A percentile compares a stretch with the other conserved stretches of the same genome.
Conservation (phyloP, 1,139 yeast genomes). For the Taphrina pruni region DNA sequence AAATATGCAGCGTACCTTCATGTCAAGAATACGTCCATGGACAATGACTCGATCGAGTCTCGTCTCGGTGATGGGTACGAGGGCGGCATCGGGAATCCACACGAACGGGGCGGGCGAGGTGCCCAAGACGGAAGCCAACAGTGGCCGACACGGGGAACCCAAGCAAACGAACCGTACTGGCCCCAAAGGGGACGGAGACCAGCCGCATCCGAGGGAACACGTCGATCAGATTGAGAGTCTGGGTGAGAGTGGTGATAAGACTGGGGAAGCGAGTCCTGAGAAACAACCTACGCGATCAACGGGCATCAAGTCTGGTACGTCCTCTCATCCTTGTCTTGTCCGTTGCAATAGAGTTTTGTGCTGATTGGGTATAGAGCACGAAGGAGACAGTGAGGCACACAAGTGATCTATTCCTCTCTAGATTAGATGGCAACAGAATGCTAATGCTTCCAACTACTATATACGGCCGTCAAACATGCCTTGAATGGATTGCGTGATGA, state of each 20-base stretch:
- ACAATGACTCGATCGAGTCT: neutral
- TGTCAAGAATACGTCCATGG: neutral
- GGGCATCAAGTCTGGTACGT: conserved; percentile 24
- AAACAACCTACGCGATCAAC: conserved; percentile 22
- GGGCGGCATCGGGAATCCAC: conserved; percentile 1
- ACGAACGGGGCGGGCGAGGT: conserved; percentile 27
- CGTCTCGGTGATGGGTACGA: neutral
- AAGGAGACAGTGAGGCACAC: conserved; percentile 22
- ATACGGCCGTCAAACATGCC: conserved; percentile 47
- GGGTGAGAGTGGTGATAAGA: neutral
- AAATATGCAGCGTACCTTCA: neutral
- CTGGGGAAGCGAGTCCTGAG: conserved; percentile 6
- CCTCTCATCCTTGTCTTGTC: neutral
- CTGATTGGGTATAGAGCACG: neutral
- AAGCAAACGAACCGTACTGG: conserved; percentile 15
- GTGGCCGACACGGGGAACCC: neutral
- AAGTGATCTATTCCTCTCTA: neutral
- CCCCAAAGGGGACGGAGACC: conserved; percentile 21
- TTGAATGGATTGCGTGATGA: conserved; percentile 65
- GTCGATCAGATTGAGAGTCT: conserved; percentile 8
- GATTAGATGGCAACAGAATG: too few species aligned
- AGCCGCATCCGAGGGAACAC: conserved; percentile 23
- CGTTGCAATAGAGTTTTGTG: neutral
- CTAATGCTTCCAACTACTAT: neutral
- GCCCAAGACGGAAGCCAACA: conserved; percentile 30